Evolutionary conservation across 2,329 filamentous ascomycete genomes (phyloP), one percentile per base, ranked within the genome.

Genomic region (Alternaria triticina): DNA sequence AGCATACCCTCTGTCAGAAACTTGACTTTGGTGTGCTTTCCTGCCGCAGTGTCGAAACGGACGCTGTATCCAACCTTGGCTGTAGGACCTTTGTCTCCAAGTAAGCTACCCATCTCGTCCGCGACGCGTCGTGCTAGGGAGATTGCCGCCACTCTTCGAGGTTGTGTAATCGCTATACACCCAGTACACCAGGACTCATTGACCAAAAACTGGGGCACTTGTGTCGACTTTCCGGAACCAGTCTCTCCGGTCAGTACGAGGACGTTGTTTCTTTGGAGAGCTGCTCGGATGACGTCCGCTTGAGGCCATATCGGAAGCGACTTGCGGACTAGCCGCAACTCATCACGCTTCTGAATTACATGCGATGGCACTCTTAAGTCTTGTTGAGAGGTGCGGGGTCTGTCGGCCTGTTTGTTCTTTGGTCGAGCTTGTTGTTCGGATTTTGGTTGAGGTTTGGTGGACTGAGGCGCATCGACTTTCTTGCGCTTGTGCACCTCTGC

Each of bases 1-100:
- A 99, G 84, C 90, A 97, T 98, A 73, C 96, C 96, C 79, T 99
- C 96, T 0, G 96, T 99, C 67, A 99, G 83, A 73, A 94, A 99
- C 76, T 98, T 98, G 81, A 99, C 91, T 73, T 87, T 90, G 5
- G 93, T 92, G n/a, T 89, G 90, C 20, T 88, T 88, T n/a, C 93
- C 92, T 0, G 92, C 88, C 12, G 91, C 90, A 64, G 94, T 92
- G 71, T 99, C 96, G 74, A 99, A 99, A 59, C 96, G 91, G 33
- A 99, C 95, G 5, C 93, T 95, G 77, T 98, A 99, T 44, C 96
- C 96, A 11, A 99, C 94, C 69, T 84, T 86, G 59, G 87, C 88
- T 6, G 84, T 83, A 3, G 87, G 86, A 25, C 85, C 87, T 0
- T 85, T 84, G 17, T 82, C 83, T 0, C 88, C 89, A 50, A 92